Evolutionary conservation across 495 filamentous ascomycete genomes (phyloP), one percentile per base, ranked within the genome.

Genomic region (Penicillium silybi): DNA sequence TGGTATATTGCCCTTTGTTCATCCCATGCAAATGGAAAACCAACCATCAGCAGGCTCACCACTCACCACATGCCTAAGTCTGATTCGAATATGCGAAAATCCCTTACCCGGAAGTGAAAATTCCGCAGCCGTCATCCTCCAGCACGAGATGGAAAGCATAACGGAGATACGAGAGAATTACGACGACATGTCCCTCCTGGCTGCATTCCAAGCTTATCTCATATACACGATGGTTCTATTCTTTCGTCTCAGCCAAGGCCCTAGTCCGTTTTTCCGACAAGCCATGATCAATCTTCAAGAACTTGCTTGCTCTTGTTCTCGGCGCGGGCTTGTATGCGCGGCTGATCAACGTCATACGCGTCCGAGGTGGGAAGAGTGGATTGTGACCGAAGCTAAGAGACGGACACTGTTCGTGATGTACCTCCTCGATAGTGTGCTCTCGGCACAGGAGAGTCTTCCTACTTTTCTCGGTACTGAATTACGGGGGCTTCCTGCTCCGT

Each of bases 311-410:
- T 45, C 61, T 7, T 59, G 65, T 10, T 57, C 66, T 26, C 63
- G 56, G 15, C 52, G 50, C 16, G 76, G 75, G 17, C 65, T 79
- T 11, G 53, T 76, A 10, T 79, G 74, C 41, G 50, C 58, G 16
- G 67, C 69, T 13, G 76, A 79, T 35, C 53, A 63, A 25, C 56
- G 55, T 25, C 62, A 59, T 19, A 41, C 62, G 8, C 66, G 73
- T 2, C 76, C 76, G 0, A 63, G 46, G 34, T 79, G 75, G 76
- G 75, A 78, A 55, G 63, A 68, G 18, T 79, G 75, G 76, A 74
- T 79, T 41, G 57, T 75, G 6, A 63, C 72, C 16, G 71, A 71
- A 46, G 59, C 75, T 13, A 78, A 74, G 41, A 59, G 74, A 23
- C 68, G 76, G 4, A 73, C 76, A 25, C 39, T 79, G 0, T 79